Conservation (phyloP, 768 basidiomycete genomes). For the Ramaria sp. region DNA sequence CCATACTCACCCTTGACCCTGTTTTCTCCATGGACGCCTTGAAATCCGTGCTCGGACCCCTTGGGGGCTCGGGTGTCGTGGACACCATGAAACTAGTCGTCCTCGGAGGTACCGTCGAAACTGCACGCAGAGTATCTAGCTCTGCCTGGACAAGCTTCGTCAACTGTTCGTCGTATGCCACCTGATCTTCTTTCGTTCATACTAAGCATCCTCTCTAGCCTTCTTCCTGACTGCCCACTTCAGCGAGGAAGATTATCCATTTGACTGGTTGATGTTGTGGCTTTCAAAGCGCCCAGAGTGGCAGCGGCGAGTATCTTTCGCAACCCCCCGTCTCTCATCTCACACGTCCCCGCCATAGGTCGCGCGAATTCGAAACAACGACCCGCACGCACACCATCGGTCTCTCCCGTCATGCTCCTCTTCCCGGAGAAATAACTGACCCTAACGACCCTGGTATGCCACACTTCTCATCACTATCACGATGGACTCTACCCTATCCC, state of each 20-base stretch:
- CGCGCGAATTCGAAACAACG: conserved; percentile 82
- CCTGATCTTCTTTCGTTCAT: conserved; percentile 2
- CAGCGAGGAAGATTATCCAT: conserved; percentile 83
- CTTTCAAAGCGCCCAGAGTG: conserved; percentile 76
- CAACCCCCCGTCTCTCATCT: background rate
- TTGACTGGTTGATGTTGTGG: conserved; percentile 90
- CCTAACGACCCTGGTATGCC: conserved; percentile 9
- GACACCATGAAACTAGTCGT: conserved; percentile 89
- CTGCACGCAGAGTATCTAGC: conserved; percentile 70
- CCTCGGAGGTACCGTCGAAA: conserved; percentile 80
- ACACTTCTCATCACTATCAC: conserved; percentile 23
- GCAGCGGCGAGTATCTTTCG: conserved; percentile 38
- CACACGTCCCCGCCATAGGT: conserved; percentile 19
- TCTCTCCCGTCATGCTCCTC: conserved; percentile 4
- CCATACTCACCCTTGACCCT: background rate
- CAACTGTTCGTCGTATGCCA: conserved; percentile 52
- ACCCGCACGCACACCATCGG: conserved; percentile 55
- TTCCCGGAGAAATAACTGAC: conserved; percentile 2
- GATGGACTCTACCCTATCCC: conserved; percentile 26
- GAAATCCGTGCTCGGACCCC: conserved; percentile 72
- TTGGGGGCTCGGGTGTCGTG: conserved; percentile 73
- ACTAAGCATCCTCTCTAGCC: conserved; percentile 26
- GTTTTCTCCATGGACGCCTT: conserved; percentile 53
- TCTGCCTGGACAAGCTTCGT: conserved; percentile 76
- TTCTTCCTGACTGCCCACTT: conserved; percentile 89